Conservation (phyloP, 345 rosid species). For the Linum trigynum region DNA sequence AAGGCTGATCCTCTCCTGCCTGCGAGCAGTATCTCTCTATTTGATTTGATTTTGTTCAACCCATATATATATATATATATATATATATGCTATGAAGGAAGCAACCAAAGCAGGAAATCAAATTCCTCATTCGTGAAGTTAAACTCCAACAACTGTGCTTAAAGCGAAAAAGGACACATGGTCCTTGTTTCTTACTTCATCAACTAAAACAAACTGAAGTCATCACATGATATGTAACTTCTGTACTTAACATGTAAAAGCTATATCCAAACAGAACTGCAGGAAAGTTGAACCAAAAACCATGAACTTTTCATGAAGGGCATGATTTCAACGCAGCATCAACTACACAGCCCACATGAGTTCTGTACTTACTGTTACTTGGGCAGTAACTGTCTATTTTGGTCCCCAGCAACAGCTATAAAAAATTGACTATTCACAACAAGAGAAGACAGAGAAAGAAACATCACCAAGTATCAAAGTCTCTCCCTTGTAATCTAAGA, state of each 20-base stretch:
- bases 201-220: too few species aligned
- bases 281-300: background rate
- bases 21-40: too few species aligned
- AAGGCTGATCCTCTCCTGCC: too few species aligned
- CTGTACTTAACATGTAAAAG: background rate
- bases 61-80: too few species aligned
- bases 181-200: too few species aligned
- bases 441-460: background rate
- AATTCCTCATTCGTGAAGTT: too few species aligned
- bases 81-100: too few species aligned
- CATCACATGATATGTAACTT: too few species aligned
- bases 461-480: background rate
- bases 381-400: background rate
- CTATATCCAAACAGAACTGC: background rate
- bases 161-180: too few species aligned
- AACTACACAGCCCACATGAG: background rate
- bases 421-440: background rate
- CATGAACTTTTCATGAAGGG: background rate
- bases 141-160: too few species aligned
- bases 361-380: background rate
- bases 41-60: too few species aligned
- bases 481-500: constrained; percentile 1
- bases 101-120: too few species aligned
- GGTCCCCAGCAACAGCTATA: background rate
- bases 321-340: background rate